Conservation (phyloP, 164 flowering plant species). For the Vitis riparia region DNA sequence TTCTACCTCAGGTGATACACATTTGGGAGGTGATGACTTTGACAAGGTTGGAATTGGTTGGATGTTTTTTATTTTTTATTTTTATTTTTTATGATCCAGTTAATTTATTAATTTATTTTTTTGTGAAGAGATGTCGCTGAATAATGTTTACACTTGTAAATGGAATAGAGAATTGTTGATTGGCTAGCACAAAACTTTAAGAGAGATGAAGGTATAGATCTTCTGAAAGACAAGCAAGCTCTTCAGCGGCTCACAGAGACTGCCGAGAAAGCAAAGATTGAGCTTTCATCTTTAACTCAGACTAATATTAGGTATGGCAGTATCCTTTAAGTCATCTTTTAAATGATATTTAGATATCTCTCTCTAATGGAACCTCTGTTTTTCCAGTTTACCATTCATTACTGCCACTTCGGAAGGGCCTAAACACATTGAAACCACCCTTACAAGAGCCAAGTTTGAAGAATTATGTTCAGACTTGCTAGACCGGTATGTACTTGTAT, state of each 20-base stretch:
- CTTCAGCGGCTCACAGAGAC: constrained; percentile 55
- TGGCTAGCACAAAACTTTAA: constrained; percentile 75
- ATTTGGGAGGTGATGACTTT: constrained; percentile 88
- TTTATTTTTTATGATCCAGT: not conserved
- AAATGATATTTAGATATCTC: too few relatives aligned
- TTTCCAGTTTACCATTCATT: constrained; percentile 41
- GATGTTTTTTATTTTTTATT: not conserved
- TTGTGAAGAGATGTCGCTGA: not conserved
- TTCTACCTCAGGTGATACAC: constrained; percentile 85
- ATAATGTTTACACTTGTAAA: not conserved
- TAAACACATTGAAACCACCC: constrained; percentile 44
- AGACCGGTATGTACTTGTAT: constrained; percentile 27
- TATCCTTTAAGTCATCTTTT: too few relatives aligned
- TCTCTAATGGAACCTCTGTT: not conserved
- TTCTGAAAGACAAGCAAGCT: constrained; percentile 43
- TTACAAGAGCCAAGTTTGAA: constrained; percentile 43
- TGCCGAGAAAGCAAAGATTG: constrained; percentile 63
- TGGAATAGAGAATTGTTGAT: constrained; percentile 34
- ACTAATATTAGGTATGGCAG: constrained; percentile 38
- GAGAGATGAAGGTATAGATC: constrained; percentile 63
- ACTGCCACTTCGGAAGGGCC: constrained; percentile 48
- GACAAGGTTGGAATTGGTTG: constrained; percentile 58
- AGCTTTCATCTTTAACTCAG: constrained; percentile 55
- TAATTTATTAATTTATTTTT: not conserved
- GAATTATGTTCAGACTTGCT: constrained; percentile 43